These are phyloP conservation scores for Trichophyton benhamiae DNA, from an alignment of 2,329 filamentous ascomycete genomes.

Conservation along the genomic window DNA sequence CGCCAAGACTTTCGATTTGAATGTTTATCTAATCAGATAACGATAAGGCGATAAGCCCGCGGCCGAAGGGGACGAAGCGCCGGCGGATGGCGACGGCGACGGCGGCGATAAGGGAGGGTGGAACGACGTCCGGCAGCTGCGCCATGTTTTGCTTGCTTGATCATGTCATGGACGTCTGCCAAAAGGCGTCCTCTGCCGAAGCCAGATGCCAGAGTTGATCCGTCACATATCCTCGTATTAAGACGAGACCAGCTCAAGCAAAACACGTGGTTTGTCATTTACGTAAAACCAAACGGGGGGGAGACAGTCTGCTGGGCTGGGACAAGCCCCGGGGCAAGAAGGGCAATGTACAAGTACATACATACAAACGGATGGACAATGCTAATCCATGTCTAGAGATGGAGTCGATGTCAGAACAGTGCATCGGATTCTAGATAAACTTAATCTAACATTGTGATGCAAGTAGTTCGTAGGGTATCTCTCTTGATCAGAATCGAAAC, in stretches of 20 bases:
- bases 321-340: too few species aligned
- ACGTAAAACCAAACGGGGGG: not conserved
- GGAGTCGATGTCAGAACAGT: not conserved
- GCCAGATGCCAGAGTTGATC: not conserved
- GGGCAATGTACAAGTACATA: too few species aligned
- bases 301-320: not conserved
- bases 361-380: too few species aligned
- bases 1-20: not conserved
- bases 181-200: too few species aligned
- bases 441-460: not conserved
- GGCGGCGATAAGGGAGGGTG: too few species aligned
- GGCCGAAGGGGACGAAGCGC: not conserved
- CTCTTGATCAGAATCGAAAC: not conserved
- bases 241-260: not conserved
- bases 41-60: not conserved
- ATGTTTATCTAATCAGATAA: conserved; percentile 3
- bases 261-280: not conserved
- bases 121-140: too few species aligned
- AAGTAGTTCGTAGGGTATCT: not conserved
- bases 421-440: not conserved
- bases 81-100: not conserved
- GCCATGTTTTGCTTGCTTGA: too few species aligned
- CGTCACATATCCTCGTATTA: not conserved
- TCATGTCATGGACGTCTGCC: too few species aligned
- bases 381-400: too few species aligned